Percentiles rank a stretch among this genome's conserved stretches.
Conservation (phyloP, 108 stramenopile genomes). For the Nitzschia palea region DNA sequence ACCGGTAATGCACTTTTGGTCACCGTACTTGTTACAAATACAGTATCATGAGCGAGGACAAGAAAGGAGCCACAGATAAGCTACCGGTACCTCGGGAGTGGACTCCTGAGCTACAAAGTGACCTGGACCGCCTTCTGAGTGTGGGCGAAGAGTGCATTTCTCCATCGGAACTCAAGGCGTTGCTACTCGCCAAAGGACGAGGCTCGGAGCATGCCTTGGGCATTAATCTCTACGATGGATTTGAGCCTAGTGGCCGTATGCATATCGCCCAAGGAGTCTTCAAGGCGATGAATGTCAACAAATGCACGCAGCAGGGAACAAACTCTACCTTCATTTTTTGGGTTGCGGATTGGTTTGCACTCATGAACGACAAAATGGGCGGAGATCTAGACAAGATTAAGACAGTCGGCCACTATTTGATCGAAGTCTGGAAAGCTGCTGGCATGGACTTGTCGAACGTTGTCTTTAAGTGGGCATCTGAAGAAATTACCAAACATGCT, state of each 20-base stretch:
- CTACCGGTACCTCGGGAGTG: constrained; percentile 45
- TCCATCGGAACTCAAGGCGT: constrained; percentile 51
- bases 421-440: constrained; percentile 99
- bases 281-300: constrained; percentile 98
- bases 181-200: constrained; percentile 72
- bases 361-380: constrained; percentile 99
- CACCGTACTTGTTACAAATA: too few species aligned
- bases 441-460: constrained; percentile 98
- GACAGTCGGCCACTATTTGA: constrained; percentile 95
- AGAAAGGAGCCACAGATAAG: neutral
- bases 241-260: constrained; percentile 99
- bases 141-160: constrained; percentile 92
- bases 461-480: constrained; percentile 97
- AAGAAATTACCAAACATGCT: constrained; percentile 96
- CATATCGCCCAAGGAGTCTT: constrained; percentile 99
- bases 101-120: constrained; percentile 70
- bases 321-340: constrained; percentile 96
- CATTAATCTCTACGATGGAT: constrained; percentile 96
- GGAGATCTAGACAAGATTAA: constrained; percentile 94
- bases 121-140: constrained; percentile 70
- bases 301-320: constrained; percentile 84
- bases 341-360: constrained; percentile 99
- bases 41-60: neutral
- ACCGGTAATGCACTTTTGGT: too few species aligned
- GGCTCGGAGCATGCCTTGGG: constrained; percentile 51